Base-by-base conservation (phyloP, 2,329 filamentous ascomycete genomes). In the Sporothrix brasiliensis region DNA sequence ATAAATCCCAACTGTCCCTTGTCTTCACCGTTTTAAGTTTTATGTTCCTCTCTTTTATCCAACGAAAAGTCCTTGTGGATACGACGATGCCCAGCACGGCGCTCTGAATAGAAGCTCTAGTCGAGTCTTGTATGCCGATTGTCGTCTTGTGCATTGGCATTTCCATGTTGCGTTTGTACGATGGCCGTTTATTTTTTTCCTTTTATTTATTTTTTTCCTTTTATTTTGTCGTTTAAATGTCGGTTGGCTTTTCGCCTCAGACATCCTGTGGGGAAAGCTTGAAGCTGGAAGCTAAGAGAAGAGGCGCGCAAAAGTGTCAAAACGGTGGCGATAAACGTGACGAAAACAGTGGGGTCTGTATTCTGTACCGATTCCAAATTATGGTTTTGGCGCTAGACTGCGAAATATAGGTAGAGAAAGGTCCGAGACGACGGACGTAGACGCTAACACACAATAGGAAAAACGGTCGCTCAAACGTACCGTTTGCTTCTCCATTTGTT, bases 131-230 rank as follows among this genome's bases (percentile, higher is more conserved):
- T 7, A 50, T 27, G 13, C 27, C 44, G 16, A 39, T 2, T 19
- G 9, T n/a, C 1, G 44, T n/a, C 19, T 24, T 63, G 44, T 50
- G 44, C 58, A 65, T n/a, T 19, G 34, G 44, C 5, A 65, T 50
- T 34, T 27, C 61, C 50, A 50, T 44, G 61, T 65, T 65, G 44
- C 60, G 21, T 65, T 49, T 50, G 60, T 50, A 44, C 24, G 60
- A 49, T 41, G 6, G 60, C 47, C 2, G 3, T 16, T 16, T 44
- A 44, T 44, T 44, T 7, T n/a, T 7, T 44, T 6, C 9, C n/a
- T 53, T 7, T 11, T 27, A 10, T 53, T n/a, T 11, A 14, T 44
- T 44, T 44, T 7, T 7, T 44, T 6, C 9, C n/a, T 53, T 7
- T 11, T 27, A 10, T 53, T n/a, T 11, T 24, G n/a, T 27, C 21